phyloP scores from a whole-genome alignment of 768 basidiomycete genomes.

The Symmetrospora coprosmae region DNA sequence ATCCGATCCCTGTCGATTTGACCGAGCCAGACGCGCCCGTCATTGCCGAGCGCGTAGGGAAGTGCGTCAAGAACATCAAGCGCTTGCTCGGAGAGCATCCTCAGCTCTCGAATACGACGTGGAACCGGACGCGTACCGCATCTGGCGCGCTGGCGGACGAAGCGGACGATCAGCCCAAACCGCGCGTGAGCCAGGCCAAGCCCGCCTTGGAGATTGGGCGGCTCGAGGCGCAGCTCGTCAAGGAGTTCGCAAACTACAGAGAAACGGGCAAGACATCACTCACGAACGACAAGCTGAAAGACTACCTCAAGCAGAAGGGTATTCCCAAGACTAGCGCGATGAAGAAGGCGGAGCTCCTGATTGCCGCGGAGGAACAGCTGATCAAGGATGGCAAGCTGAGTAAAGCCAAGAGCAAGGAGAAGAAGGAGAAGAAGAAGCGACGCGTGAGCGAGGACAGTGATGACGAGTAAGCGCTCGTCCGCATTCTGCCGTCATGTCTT shows the following conservation, averaged over 20 bases:
- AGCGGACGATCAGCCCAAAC: background rate
- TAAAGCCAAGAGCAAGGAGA: too few species aligned
- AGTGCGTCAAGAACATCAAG: background rate
- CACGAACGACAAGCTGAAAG: constrained; percentile 13
- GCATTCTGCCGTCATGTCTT: too few species aligned
- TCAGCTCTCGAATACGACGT: too few species aligned
- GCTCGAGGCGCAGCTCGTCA: constrained; percentile 10
- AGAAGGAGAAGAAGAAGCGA: too few species aligned
- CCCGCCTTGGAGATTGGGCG: background rate
- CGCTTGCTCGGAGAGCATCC: too few species aligned
- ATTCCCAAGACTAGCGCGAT: background rate
- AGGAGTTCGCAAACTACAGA: too few species aligned
- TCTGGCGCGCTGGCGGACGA: too few species aligned
- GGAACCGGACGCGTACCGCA: too few species aligned
- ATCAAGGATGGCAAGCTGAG: constrained; percentile 1
- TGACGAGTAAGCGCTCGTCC: too few species aligned
- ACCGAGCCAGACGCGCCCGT: constrained; percentile 44
- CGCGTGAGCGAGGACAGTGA: too few species aligned
- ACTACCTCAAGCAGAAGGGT: constrained; percentile 17
- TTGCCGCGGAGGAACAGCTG: constrained; percentile 1
- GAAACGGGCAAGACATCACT: too few species aligned
- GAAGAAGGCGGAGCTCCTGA: constrained; percentile 9
- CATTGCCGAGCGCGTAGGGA: background rate
- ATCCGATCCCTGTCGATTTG: constrained; percentile 63
- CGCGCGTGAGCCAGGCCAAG: background rate